Evolutionary conservation across 108 stramenopile species (phyloP), one percentile per base, ranked within the genome.

Genomic region (Cyclotella sp.): DNA sequence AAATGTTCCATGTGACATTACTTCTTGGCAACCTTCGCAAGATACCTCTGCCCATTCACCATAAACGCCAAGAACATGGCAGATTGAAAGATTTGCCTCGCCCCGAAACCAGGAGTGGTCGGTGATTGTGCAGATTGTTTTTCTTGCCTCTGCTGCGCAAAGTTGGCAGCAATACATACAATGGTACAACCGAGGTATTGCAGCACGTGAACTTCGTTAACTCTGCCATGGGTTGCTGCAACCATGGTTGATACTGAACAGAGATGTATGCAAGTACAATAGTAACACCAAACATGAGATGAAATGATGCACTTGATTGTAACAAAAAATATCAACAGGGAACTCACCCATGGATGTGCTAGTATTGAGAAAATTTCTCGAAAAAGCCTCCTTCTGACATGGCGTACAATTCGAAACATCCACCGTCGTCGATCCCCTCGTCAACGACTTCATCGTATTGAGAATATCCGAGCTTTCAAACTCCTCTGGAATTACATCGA

Each of bases 41-140:
- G 47, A 51, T 82, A 82, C 46, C 75, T 66, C 27, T 82, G 75
- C 0, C 81, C 81, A 75, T 75, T 76, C 41, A 72, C 75, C 70
- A 82, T 76, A 63, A 82, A 82, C 4, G 81, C 81, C n/a, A 82
- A 49, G 42, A 82, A 82, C 64, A 71, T 76, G 19, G 81, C 81
- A 30, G 75, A 76, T 29, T 82, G 81, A 14, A 82, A 72, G n/a
- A 76, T 70, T 52, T 76, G 70, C n/a, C 24, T 76, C 24, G 71
- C 71, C 13, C 66, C 59, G 26, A 79, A 72, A 39, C 15, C 34
- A 30, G 60, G 60, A 18, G 40, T 47, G 55, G 18, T 14, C 26
- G 63, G 29, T 46, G 21, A 27, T 14, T 24, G 42, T 58, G 16
- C 64, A 21, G 9, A 34, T 41, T 52, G 73, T 13, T 43, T 45